Conservation (phyloP, 208 protist genomes). For the Acanthamoeba healyi region DNA sequence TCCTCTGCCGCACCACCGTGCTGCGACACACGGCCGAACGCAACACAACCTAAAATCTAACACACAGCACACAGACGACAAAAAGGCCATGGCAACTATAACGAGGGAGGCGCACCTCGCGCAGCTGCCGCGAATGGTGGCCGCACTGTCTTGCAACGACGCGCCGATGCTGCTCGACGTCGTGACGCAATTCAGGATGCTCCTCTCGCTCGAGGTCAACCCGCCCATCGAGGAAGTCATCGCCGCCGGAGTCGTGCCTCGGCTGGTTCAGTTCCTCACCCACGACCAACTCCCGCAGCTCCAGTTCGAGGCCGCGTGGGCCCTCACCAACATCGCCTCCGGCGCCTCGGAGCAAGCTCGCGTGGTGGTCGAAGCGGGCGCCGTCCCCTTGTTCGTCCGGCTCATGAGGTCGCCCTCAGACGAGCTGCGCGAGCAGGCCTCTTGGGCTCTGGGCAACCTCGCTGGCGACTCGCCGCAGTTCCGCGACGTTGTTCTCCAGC, state of each 20-base stretch:
- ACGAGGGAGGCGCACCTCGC: too few species aligned
- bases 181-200: slow-evolving; percentile 89
- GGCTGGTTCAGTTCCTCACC: slow-evolving; percentile 95
- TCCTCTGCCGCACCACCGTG: too few species aligned
- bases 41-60: too few species aligned
- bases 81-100: too few species aligned
- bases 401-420: slow-evolving; percentile 94
- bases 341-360: slow-evolving; percentile 96
- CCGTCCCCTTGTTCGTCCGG: slow-evolving; percentile 96
- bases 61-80: too few species aligned
- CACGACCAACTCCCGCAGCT: slow-evolving; percentile 90
- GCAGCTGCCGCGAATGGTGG: too few species aligned
- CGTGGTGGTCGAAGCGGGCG: slow-evolving; percentile 94
- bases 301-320: slow-evolving; percentile 99
- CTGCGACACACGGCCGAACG: too few species aligned
- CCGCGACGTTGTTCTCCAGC: slow-evolving; percentile 95
- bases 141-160: too few species aligned
- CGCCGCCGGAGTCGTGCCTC: slow-evolving; percentile 94
- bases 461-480: slow-evolving; percentile 96
- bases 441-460: slow-evolving; percentile 98
- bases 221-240: slow-evolving; percentile 97
- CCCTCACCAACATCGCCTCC: slow-evolving; percentile 99
- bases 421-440: slow-evolving; percentile 96
- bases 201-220: slow-evolving; percentile 94
- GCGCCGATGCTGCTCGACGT: too few species aligned